Conservation (phyloP, 352 stramenopile genomes). For the Albugo laibachii region DNA sequence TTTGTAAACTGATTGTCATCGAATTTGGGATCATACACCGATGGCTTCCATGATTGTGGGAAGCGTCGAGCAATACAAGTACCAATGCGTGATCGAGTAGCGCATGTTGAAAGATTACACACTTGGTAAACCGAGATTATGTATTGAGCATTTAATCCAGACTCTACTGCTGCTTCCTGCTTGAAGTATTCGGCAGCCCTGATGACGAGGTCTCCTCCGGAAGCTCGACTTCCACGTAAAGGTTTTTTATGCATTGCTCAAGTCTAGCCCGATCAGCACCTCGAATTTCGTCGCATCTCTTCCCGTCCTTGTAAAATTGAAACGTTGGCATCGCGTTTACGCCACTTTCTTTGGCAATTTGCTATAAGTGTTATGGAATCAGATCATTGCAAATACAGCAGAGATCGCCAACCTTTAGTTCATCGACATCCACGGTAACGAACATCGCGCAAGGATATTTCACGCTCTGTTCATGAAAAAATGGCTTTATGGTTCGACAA, state of each 20-base stretch:
- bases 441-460: slow-evolving; percentile 73
- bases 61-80: too few relatives aligned
- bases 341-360: slow-evolving; percentile 38
- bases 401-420: slow-evolving; percentile 20
- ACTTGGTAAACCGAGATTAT: too few relatives aligned
- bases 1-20: too few relatives aligned
- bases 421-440: slow-evolving; percentile 80
- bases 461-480: slow-evolving; percentile 69
- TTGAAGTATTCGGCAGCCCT: too few relatives aligned
- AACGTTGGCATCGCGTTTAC: slow-evolving; percentile 92
- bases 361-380: slow-evolving; percentile 5
- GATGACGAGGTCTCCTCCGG: slow-evolving; percentile 16
- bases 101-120: too few relatives aligned
- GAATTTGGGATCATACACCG: too few relatives aligned
- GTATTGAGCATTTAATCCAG: too few relatives aligned
- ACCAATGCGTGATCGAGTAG: too few relatives aligned
- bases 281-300: slow-evolving; percentile 75
- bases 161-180: too few relatives aligned
- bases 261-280: slow-evolving; percentile 57
- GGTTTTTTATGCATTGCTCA: slow-evolving; percentile 39
- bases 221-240: slow-evolving; percentile 62
- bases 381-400: neutral
- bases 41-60: too few relatives aligned
- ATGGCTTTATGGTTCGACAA: slow-evolving; percentile 70
- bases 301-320: slow-evolving; percentile 83